Evolutionary conservation across 495 filamentous ascomycete species (phyloP).

Genomic region (Aspergillus indologenus): DNA sequence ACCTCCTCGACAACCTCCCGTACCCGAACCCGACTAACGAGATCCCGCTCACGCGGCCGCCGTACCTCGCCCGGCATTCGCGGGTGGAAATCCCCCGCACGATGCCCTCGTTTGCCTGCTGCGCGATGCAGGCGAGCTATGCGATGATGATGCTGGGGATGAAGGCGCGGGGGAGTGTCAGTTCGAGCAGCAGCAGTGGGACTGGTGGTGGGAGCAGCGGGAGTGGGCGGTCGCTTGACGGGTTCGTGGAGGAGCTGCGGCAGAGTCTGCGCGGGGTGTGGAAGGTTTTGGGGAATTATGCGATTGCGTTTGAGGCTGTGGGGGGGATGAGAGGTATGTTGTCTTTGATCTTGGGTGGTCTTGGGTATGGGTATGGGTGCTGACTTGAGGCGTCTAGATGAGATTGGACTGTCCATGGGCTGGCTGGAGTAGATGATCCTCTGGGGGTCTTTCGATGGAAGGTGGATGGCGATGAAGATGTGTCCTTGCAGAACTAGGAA

Average conservation of each 20-base stretch:
- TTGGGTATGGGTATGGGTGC: not conserved
- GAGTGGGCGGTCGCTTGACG: not conserved
- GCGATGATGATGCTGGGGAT: constrained; percentile 43
- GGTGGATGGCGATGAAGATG: constrained; percentile 14
- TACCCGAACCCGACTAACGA: constrained; percentile 27
- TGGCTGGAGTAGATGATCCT: constrained; percentile 49
- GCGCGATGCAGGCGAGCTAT: constrained; percentile 51
- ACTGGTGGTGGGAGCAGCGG: constrained; percentile 3
- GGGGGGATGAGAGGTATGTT: constrained; percentile 45
- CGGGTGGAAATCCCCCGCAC: constrained; percentile 34
- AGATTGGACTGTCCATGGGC: not conserved
- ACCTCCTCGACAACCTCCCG: constrained; percentile 36
- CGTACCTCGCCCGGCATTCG: constrained; percentile 13
- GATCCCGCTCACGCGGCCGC: constrained; percentile 1
- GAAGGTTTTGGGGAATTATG: constrained; percentile 9
- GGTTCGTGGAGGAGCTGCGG: constrained; percentile 10
- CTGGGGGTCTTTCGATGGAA: too few relatives aligned
- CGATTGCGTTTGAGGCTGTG: constrained; percentile 19
- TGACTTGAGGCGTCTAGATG: not conserved
- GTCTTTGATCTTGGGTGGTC: not conserved
- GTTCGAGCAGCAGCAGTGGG: constrained; percentile 33
- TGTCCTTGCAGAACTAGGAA: too few relatives aligned
- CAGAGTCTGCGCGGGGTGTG: constrained; percentile 7
- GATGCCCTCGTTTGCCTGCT: constrained; percentile 50
- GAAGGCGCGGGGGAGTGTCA: constrained; percentile 12